Percentiles rank a stretch among this genome's conserved stretches.
phyloP scores from a whole-genome alignment of 225 moss, liverwort and hornwort species.

The Neckera pumila region DNA sequence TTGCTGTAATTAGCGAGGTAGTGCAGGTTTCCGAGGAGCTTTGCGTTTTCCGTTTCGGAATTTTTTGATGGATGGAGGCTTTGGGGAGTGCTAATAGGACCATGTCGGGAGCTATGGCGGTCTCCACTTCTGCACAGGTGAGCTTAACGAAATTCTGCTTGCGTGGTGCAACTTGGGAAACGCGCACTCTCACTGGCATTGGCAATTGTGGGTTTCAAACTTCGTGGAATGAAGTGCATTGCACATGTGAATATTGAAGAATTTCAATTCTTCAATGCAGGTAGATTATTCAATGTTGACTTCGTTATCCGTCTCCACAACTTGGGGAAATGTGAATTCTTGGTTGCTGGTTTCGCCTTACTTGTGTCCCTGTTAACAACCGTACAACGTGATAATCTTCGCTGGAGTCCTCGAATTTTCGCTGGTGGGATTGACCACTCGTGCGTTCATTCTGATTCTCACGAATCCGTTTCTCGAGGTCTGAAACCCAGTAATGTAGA shows the following conservation, averaged over 20 bases:
- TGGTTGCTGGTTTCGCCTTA: not conserved
- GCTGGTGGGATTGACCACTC: not conserved
- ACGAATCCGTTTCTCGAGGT: not conserved
- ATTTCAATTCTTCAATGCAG: not conserved
- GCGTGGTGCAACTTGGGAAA: not conserved
- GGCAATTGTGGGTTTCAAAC: not conserved
- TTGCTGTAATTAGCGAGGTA: not conserved
- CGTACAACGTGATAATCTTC: not conserved
- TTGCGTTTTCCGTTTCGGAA: not conserved
- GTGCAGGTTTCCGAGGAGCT: not conserved
- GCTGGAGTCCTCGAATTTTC: not conserved
- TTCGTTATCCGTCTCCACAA: not conserved
- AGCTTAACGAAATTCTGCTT: not conserved
- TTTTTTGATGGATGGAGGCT: slow-evolving; percentile 16
- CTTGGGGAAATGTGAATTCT: not conserved
- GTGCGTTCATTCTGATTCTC: not conserved
- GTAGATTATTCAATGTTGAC: not conserved
- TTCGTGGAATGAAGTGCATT: not conserved
- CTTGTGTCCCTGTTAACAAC: not conserved
- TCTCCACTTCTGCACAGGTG: slow-evolving; percentile 15
- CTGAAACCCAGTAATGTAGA: not conserved
- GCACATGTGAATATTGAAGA: not conserved
- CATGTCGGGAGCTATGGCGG: slow-evolving; percentile 9
- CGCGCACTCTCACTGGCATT: not conserved
- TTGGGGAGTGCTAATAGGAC: not conserved